Conservation (phyloP, 2,329 filamentous ascomycete species). For the Aspergillus melleus region DNA sequence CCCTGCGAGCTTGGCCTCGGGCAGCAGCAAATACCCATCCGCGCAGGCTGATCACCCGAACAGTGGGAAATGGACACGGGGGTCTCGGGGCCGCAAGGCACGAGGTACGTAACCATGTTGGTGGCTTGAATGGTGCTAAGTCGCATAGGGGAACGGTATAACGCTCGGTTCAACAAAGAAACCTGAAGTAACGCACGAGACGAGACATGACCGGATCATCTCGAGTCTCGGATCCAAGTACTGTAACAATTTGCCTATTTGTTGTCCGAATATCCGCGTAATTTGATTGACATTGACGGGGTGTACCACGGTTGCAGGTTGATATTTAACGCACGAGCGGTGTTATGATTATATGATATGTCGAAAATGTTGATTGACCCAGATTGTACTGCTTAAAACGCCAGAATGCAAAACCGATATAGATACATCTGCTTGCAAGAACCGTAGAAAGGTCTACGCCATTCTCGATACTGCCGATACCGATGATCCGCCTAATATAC, state of each 20-base stretch:
- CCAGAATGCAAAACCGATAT: conserved; percentile 25
- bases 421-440: conserved; percentile 17
- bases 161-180: conserved; percentile 29
- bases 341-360: conserved; percentile 11
- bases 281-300: background rate
- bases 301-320: background rate
- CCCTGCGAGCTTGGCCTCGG: conserved; percentile 31
- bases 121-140: conserved; percentile 14
- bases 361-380: conserved; percentile 24
- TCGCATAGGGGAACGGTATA: conserved; percentile 31
- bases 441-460: background rate
- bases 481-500: conserved; percentile 25
- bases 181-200: background rate
- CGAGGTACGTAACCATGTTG: conserved; percentile 12
- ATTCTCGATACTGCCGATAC: conserved; percentile 6
- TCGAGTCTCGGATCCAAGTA: background rate
- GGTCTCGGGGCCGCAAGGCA: conserved; percentile 21
- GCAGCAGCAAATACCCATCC: conserved; percentile 24
- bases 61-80: conserved; percentile 6
- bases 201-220: background rate
- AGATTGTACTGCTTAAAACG: conserved; percentile 27
- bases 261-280: background rate
- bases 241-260: background rate
- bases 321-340: conserved; percentile 4
- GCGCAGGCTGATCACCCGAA: conserved; percentile 9